A percentile compares a stretch with the other conserved stretches of the same genome.
Evolutionary conservation across 1,284 basidiomycete species (phyloP).

Genomic region (Phylloboletellus chloephorus): DNA sequence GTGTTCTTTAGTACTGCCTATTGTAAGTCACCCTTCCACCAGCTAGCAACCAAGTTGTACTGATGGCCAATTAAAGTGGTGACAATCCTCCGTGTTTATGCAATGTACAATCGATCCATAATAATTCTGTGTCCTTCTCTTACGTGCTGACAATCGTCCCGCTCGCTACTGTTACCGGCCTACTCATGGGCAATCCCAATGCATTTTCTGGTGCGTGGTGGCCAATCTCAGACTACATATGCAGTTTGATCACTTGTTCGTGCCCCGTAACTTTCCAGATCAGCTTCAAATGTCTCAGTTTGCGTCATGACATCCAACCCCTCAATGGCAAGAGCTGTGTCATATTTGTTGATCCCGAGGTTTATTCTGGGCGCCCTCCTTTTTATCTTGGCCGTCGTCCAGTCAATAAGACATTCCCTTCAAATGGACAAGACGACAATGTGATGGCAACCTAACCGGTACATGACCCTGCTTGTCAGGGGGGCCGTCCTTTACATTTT

Average conservation of each 20-base stretch:
- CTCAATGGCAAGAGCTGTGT: too few relatives aligned
- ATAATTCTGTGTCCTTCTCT: neutral
- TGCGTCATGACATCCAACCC: too few relatives aligned
- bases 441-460: constrained; percentile 10
- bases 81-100: constrained; percentile 3
- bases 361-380: constrained; percentile 4
- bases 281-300: too few relatives aligned
- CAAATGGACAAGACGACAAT: constrained; percentile 13
- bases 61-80: constrained; percentile 1
- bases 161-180: neutral
- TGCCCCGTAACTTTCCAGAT: too few relatives aligned
- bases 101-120: neutral
- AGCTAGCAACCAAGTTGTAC: too few relatives aligned
- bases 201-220: neutral
- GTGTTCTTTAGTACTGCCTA: neutral
- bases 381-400: constrained; percentile 10
- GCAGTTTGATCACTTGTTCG: too few relatives aligned
- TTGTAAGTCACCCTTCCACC: neutral
- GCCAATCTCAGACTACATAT: too few relatives aligned
- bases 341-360: constrained; percentile 8
- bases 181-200: too few relatives aligned
- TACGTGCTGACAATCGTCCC: neutral
- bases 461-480: constrained; percentile 7
- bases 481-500: constrained; percentile 17
- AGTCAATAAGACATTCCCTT: constrained; percentile 5